Evolutionary conservation across 257 asterid genomes (phyloP), one percentile per base, ranked within the genome.

Genomic region (Rehmannia glutinosa): DNA sequence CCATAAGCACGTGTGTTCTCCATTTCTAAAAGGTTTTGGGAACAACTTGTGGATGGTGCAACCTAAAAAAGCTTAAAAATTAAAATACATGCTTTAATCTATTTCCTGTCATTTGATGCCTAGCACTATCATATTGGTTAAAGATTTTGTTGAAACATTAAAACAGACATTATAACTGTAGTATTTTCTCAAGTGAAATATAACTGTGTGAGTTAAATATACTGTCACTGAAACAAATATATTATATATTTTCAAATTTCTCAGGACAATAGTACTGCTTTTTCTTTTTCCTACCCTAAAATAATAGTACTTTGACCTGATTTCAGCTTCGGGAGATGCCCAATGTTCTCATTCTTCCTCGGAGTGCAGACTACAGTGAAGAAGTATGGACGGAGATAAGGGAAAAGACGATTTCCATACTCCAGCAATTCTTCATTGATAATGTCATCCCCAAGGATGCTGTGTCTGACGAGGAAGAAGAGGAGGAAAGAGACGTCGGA

Each of bases 341-440:
- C 81, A 95, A 95, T 80, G 99, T 91, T 54, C 84, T 95, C 82
- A 83, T 95, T 72, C 99, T 95, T 80, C 99, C 99, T 23, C 91
- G 90, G 28, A 95, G 99, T 81, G 99, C 99, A 17, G 99, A 95
- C 81, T 95, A 88, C 65, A 95, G 99, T 83, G 99, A 95, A 87
- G 99, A 95, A 84, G 99, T 91, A 42, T 95, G 99, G 99, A 85
- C 87, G 88, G 99, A 95, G 83, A 95, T 95, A 64, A 87, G 98
- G 81, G 98, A 95, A 81, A 95, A 91, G 69, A 78, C 96, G 32
- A 76, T 91, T 71, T 81, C 93, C 64, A 84, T 89, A 62, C 78
- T 91, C 63, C 97, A 91, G 54, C 74, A 86, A n/a, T 91, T 87
- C 83, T 87, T 94, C 79, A 72, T 79, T 77, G 97, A 89, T 62